These are phyloP conservation scores for Fusarium nurragi DNA, from an alignment of 2,329 filamentous ascomycete species.

Conservation along the genomic window DNA sequence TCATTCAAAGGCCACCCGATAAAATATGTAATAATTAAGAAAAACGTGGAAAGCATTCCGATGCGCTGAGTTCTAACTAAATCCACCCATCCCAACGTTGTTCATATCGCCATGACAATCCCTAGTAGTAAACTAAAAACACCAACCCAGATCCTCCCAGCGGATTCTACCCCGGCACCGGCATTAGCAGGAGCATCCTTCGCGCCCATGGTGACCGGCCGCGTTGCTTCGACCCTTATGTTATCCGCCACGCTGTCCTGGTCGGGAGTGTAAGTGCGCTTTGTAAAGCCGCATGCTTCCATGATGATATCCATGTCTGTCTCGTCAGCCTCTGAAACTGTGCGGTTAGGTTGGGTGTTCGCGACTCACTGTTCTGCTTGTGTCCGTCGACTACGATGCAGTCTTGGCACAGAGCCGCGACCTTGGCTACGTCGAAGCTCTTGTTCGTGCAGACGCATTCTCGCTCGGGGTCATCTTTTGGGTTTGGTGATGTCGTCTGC, in stretches of 20 bases:
- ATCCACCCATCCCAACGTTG: neutral
- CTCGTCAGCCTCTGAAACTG: neutral
- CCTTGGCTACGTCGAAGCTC: constrained; percentile 52
- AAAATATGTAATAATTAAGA: constrained; percentile 10
- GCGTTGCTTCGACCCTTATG: constrained; percentile 48
- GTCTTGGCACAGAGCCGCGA: constrained; percentile 53
- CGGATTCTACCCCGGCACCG: neutral
- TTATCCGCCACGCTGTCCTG: constrained; percentile 48
- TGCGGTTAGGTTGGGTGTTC: too few relatives aligned
- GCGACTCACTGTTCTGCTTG: constrained; percentile 46
- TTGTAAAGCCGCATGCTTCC: constrained; percentile 48
- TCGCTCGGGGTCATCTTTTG: constrained; percentile 44
- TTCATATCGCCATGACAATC: constrained; percentile 13
- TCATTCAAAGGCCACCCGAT: neutral
- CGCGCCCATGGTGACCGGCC: constrained; percentile 34
- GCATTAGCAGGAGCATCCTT: constrained; percentile 1
- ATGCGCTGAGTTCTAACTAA: constrained; percentile 9
- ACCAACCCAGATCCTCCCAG: neutral
- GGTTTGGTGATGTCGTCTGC: constrained; percentile 29
- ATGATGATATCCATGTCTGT: constrained; percentile 52
- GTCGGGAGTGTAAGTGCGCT: constrained; percentile 43
- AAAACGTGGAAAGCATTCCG: constrained; percentile 9
- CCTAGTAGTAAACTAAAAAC: constrained; percentile 14
- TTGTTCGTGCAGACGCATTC: constrained; percentile 52
- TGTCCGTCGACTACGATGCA: constrained; percentile 50